These are phyloP conservation scores for Phytophthora nicotianae DNA, from an alignment of 352 stramenopile species.

Conservation along the genomic window DNA sequence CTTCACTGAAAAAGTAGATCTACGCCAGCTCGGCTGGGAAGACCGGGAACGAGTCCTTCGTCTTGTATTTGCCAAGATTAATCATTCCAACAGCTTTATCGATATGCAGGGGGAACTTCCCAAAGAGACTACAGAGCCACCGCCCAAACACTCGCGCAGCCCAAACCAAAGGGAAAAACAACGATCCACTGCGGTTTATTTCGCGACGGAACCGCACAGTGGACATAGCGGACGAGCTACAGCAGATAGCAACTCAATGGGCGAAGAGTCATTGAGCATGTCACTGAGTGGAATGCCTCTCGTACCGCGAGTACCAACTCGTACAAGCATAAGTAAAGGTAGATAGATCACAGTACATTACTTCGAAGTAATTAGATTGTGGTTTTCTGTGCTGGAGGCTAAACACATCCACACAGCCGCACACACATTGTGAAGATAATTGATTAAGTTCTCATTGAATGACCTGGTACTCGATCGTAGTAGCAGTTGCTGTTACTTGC, in stretches of 20 bases:
- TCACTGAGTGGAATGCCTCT: conserved; percentile 58
- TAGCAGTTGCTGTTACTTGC: conserved; percentile 51
- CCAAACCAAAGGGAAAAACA: conserved; percentile 29
- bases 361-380: too few relatives aligned
- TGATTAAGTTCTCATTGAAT: conserved; percentile 25
- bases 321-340: conserved; percentile 18
- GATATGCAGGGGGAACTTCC: conserved; percentile 27
- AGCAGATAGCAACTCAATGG: conserved; percentile 7
- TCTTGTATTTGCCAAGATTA: conserved; percentile 95
- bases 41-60: conserved; percentile 92
- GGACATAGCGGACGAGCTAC: conserved; percentile 16
- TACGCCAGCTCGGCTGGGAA: conserved; percentile 88
- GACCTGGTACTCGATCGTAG: conserved; percentile 34
- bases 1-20: conserved; percentile 83
- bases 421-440: conserved; percentile 10
- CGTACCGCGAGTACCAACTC: conserved; percentile 29
- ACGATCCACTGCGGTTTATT: conserved; percentile 46
- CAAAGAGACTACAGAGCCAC: conserved; percentile 18
- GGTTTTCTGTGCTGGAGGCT: background rate
- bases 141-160: conserved; percentile 16
- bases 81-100: conserved; percentile 70
- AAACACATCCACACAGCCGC: conserved; percentile 4
- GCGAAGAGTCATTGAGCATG: conserved; percentile 54
- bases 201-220: conserved; percentile 51
- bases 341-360: conserved; percentile 14